Conservation (phyloP, 129 eudicot species). For the Deinandra increscens region DNA sequence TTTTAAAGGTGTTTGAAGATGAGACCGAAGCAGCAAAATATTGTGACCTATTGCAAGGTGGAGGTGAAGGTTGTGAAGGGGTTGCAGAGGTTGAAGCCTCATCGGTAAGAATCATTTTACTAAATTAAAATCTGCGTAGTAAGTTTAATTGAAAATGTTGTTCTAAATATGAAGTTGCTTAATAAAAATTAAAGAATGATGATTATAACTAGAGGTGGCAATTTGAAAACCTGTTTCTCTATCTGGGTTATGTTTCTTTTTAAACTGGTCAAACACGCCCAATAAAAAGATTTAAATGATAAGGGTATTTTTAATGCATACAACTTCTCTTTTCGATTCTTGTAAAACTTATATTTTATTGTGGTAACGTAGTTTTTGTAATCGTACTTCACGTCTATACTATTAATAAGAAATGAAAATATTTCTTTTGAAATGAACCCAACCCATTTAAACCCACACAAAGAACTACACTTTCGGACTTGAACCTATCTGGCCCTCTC, state of each 20-base stretch:
- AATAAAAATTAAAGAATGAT: neutral
- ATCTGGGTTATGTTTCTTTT: constrained; percentile 3
- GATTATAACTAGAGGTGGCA: neutral
- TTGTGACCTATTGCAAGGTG: constrained; percentile 92
- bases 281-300: neutral
- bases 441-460: neutral
- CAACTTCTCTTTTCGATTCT: neutral
- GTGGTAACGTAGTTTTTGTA: neutral
- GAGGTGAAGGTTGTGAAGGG: constrained; percentile 97
- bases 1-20: constrained; percentile 89
- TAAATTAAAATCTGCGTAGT: neutral
- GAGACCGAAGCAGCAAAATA: constrained; percentile 89
- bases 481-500: neutral
- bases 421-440: neutral
- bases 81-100: constrained; percentile 98
- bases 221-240: neutral
- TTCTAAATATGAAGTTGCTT: neutral
- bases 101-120: constrained; percentile 50
- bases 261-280: neutral
- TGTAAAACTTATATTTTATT: neutral
- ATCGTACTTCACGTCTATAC: neutral
- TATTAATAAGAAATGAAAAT: neutral
- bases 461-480: neutral
- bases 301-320: neutral
- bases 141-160: neutral